Conservation (phyloP, 805 yeast genomes). For the Candida glaebosa region DNA sequence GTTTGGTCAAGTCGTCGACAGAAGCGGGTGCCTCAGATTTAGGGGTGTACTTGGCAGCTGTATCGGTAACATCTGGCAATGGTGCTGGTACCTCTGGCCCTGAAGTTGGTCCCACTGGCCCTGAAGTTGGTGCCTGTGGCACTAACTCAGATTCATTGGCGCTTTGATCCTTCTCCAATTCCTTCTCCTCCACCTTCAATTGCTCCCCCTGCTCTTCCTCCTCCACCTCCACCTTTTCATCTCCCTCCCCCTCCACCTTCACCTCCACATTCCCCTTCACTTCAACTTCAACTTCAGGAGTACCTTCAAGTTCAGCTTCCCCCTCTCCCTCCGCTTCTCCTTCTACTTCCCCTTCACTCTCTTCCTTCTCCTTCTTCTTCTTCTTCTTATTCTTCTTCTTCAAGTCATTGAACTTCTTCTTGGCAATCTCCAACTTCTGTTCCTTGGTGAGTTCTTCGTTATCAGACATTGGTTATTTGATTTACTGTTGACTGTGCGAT, state of each 20-base stretch:
- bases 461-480: not conserved
- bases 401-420: constrained; percentile 69
- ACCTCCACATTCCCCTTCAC: constrained; percentile 29
- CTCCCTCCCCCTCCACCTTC: not conserved
- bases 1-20: constrained; percentile 17
- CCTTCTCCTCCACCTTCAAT: not conserved
- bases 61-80: constrained; percentile 2
- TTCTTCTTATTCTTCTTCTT: constrained; percentile 55
- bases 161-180: not conserved
- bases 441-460: constrained; percentile 39
- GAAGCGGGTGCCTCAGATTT: constrained; percentile 3
- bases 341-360: constrained; percentile 28
- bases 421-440: constrained; percentile 69
- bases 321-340: constrained; percentile 9
- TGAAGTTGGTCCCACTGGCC: constrained; percentile 6
- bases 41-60: not conserved
- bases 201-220: not conserved
- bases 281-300: constrained; percentile 55
- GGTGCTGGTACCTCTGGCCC: constrained; percentile 5
- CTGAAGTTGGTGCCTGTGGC: constrained; percentile 1
- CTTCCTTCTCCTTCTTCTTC: constrained; percentile 48
- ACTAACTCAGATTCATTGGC: not conserved
- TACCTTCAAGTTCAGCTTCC: constrained; percentile 33
- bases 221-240: not conserved
- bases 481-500: no score